Conservation (phyloP, 352 stramenopile species). For the Phytophthora hybrid region DNA sequence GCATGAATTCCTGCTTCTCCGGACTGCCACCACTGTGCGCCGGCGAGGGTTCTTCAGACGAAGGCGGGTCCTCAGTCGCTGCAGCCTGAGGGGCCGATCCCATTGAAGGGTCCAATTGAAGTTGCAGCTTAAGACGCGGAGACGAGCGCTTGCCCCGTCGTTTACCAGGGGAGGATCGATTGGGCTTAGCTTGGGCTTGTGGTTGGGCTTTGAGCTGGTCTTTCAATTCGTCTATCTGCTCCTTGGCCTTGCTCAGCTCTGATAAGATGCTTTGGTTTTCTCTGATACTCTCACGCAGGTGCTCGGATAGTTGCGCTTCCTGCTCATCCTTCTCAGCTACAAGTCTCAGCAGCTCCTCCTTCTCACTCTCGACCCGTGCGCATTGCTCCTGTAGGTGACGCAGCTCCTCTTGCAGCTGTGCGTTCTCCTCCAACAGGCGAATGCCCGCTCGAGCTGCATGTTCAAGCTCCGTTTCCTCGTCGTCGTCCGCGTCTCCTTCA, state of each 20-base stretch:
- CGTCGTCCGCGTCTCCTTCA: constrained; percentile 37
- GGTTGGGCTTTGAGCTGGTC: constrained; percentile 30
- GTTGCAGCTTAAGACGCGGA: constrained; percentile 29
- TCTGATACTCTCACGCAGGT: constrained; percentile 63
- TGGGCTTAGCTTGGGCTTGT: constrained; percentile 21
- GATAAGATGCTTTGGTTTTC: constrained; percentile 62
- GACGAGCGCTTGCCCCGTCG: constrained; percentile 21
- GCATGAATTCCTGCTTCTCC: constrained; percentile 29
- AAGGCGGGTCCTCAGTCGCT: constrained; percentile 26
- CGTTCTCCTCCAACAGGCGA: constrained; percentile 75
- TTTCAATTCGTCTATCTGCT: constrained; percentile 38
- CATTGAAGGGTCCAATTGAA: constrained; percentile 27
- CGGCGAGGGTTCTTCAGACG: constrained; percentile 33
- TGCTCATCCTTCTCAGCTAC: constrained; percentile 54
- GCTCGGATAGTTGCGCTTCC: constrained; percentile 47
- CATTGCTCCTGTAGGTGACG: constrained; percentile 56
- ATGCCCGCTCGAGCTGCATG: constrained; percentile 73
- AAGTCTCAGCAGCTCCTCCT: constrained; percentile 43
- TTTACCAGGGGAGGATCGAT: constrained; percentile 39
- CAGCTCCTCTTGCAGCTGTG: constrained; percentile 69
- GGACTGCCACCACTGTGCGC: constrained; percentile 25
- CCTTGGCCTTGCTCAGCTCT: constrained; percentile 56
- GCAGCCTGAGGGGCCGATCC: not conserved
- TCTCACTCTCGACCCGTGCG: constrained; percentile 45
- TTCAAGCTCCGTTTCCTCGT: constrained; percentile 57